Evolutionary conservation across 768 basidiomycete species (phyloP).

Genomic region (Piloderma croceum): DNA sequence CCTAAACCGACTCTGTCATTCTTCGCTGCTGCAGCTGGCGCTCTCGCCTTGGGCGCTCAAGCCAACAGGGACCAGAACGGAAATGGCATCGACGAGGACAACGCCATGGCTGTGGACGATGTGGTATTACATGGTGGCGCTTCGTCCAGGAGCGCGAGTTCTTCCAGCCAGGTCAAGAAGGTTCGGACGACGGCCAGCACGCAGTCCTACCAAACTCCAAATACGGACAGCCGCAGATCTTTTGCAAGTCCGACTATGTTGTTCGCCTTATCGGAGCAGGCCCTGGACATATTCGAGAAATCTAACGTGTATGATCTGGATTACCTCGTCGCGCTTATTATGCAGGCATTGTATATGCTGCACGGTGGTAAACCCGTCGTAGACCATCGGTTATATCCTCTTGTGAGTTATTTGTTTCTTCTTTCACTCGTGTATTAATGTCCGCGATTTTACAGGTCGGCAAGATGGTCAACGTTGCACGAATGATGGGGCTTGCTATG

Average conservation of each 20-base stretch:
- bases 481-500: constrained; percentile 53
- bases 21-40: constrained; percentile 12
- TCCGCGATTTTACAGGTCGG: constrained; percentile 41
- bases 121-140: no score
- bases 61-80: neutral
- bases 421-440: neutral
- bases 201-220: no score
- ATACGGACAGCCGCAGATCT: no score
- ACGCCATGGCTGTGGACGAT: no score
- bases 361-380: constrained; percentile 44
- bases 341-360: constrained; percentile 50
- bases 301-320: constrained; percentile 45
- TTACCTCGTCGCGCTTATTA: constrained; percentile 51
- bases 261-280: constrained; percentile 45
- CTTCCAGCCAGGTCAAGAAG: no score
- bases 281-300: constrained; percentile 39
- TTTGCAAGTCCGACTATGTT: constrained; percentile 40
- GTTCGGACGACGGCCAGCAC: no score
- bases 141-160: no score
- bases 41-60: constrained; percentile 1
- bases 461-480: constrained; percentile 63
- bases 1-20: constrained; percentile 6
- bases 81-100: neutral
- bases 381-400: constrained; percentile 34
- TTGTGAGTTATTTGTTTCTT: constrained; percentile 28